Percentiles rank a stretch among this genome's conserved stretches.
These are phyloP conservation scores for Cydonia oblonga DNA, from an alignment of 331 rosid genomes.

Conservation along the genomic window DNA sequence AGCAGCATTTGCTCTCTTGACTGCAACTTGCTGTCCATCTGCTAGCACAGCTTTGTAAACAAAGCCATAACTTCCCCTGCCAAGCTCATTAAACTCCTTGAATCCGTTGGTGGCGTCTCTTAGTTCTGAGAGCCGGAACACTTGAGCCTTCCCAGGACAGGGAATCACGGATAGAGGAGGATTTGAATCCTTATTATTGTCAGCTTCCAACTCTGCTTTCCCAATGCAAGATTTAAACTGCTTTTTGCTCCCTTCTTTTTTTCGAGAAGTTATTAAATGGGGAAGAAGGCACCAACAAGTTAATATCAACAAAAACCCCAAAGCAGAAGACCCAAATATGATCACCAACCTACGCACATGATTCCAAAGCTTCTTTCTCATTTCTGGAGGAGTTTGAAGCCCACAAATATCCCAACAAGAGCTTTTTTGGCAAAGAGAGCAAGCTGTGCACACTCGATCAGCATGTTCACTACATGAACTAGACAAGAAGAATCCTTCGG, in stretches of 20 bases:
- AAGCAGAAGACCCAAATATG: constrained; percentile 42
- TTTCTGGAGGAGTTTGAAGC: constrained; percentile 29
- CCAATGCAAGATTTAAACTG: constrained; percentile 54
- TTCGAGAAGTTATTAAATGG: not conserved
- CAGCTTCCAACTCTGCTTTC: constrained; percentile 43
- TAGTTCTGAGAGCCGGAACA: constrained; percentile 77
- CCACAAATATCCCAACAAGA: constrained; percentile 62
- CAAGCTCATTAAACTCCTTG: constrained; percentile 90
- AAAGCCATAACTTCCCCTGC: constrained; percentile 89
- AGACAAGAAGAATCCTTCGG: constrained; percentile 72
- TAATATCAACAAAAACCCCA: constrained; percentile 41
- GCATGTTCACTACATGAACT: constrained; percentile 52
- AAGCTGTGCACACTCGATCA: constrained; percentile 77
- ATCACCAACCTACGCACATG: constrained; percentile 29
- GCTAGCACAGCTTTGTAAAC: constrained; percentile 73
- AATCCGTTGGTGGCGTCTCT: constrained; percentile 93
- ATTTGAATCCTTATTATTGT: constrained; percentile 26
- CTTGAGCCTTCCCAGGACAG: constrained; percentile 79
- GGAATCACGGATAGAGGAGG: constrained; percentile 25
- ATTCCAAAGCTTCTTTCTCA: constrained; percentile 41
- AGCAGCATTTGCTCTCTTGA: constrained; percentile 88
- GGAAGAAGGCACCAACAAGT: constrained; percentile 38
- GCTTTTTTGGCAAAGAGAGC: constrained; percentile 91
- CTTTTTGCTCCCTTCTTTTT: constrained; percentile 24
- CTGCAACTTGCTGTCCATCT: constrained; percentile 82